Percentiles rank a stretch among this genome's conserved stretches.
phyloP scores from a whole-genome alignment of 2,329 filamentous ascomycete genomes.

The Colletotrichum higginsianum region DNA sequence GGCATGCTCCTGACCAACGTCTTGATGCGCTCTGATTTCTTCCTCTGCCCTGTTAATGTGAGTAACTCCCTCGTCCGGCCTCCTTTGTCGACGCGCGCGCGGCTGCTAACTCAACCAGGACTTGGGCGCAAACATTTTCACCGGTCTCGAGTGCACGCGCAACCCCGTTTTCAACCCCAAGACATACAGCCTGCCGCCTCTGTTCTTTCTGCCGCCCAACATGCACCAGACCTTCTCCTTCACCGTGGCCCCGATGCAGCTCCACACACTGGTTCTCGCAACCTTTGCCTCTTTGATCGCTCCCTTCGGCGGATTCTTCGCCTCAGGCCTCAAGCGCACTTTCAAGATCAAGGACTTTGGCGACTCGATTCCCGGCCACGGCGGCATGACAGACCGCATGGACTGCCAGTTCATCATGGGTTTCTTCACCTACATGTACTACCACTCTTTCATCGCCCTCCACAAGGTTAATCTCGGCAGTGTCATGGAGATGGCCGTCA shows the following conservation, averaged over 20 bases:
- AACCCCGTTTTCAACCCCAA: slow-evolving; percentile 93
- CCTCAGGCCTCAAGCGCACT: slow-evolving; percentile 95
- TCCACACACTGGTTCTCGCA: slow-evolving; percentile 91
- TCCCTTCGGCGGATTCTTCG: slow-evolving; percentile 98
- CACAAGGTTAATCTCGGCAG: slow-evolving; percentile 88
- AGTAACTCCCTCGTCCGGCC: slow-evolving; percentile 46
- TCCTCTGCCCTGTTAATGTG: slow-evolving; percentile 95
- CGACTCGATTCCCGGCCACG: slow-evolving; percentile 96
- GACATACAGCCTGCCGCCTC: slow-evolving; percentile 79
- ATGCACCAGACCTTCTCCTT: slow-evolving; percentile 70
- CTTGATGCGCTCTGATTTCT: slow-evolving; percentile 93
- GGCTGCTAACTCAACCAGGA: slow-evolving; percentile 64
- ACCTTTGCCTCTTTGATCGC: slow-evolving; percentile 97
- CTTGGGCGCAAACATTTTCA: slow-evolving; percentile 92
- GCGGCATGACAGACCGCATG: slow-evolving; percentile 98
- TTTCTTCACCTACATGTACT: slow-evolving; percentile 98
- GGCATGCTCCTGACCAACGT: slow-evolving; percentile 86
- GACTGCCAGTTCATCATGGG: slow-evolving; percentile 99
- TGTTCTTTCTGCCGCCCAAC: slow-evolving; percentile 77
- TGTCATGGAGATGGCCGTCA: slow-evolving; percentile 93
- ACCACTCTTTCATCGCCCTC: slow-evolving; percentile 94
- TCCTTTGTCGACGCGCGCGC: neutral
- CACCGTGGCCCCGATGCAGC: slow-evolving; percentile 88
- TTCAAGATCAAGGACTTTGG: slow-evolving; percentile 99
- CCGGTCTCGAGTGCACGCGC: slow-evolving; percentile 87